Evolutionary conservation across 2,329 filamentous ascomycete genomes (phyloP), one percentile per base, ranked within the genome.

Genomic region (Ceratocystis diversiconidia): DNA sequence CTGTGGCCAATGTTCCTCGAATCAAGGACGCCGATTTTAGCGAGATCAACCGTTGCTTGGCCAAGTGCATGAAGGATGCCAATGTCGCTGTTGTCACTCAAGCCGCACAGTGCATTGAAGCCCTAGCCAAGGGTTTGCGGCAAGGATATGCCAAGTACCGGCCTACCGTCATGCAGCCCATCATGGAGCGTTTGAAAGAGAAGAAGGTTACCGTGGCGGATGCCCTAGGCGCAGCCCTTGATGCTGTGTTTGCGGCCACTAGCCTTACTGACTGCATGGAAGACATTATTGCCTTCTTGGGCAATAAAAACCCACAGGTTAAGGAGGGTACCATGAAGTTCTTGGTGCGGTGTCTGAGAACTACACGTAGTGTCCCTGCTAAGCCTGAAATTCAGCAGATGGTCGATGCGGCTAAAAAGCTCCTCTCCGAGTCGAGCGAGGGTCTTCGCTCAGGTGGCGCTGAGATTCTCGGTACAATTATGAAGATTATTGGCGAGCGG

Each of bases 51-150:
- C 83, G 89, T 68, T 87, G 85, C 3, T 80, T 97, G 65, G 92
- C 94, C 57, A 99, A 97, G 76, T 90, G 85, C 71, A 99, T 99
- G 94, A 99, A 99, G 75, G 95, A 99, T 71, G 94, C 95, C 71
- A 99, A 99, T 73, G 88, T 99, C 70, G 88, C 90, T 4, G 94
- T 97, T 61, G 94, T 96, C 22, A 94, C 88, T 1, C 87, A 94
- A 69, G 92, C 95, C 5, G 94, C 92, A 2, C 92, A 95, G 71
- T 96, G 92, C 75, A 88, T 96, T 43, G 92, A 97, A 72, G 82
- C 88, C 32, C 78, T 99, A 30, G 92, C 92, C 59, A 94, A 90
- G 71, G 94, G 94, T 61, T 74, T 99, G 68, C 86, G 90, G 57
- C 86, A 83, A 71, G 77, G 80, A 28, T 99, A 95, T 73, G 80